Base-by-base conservation (phyloP, 106 monocot genomes). In the Alisma plantagoaquatica region DNA sequence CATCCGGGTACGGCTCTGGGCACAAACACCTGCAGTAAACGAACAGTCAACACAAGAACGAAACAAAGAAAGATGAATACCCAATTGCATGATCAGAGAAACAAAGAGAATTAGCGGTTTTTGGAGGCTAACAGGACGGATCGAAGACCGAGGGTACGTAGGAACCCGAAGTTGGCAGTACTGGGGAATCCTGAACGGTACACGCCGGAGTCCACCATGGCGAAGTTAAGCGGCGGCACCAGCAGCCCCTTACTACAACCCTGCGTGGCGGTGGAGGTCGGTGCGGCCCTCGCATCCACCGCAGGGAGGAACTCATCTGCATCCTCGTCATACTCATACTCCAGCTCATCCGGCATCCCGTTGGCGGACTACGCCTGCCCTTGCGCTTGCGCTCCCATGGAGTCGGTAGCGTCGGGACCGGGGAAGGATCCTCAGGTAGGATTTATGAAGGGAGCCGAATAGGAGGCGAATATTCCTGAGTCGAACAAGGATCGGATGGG, bases 211-310 rank as follows among this genome's bases (percentile, higher is more conserved):
- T 74, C 74, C 16, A 74, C 74, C 74, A 68, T 57, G 23, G 74
- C 54, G 62, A 74, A 74, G 32, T 74, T 74, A 11, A 74, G 56
- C 0, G 74, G 74, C 17, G 74, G 74, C 16, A 74, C 74, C 31
- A 68, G 51, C 11, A 74, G 51, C 31, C 45, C 64, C 43, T 64
- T 63, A 6, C 14, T 14, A 6, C 20, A 54, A 5, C 30, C 16
- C 27, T 31, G 16, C 26, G 14, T 18, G 30, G 29, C 23, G 23
- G 19, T 22, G 3, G 17, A 21, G 49, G 23, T 22, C 49, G 22
- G 3, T 19, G 19, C 49, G 2, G 16, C 11, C 49, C 4, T 4
- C 0, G 49, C 5, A 49, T n/a, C 49, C 49, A 24, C 7, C 49
- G 14, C n/a, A 0, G 14, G 22, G 31, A 38, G 3, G 3, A 55